Conservation (phyloP, 768 basidiomycete genomes). For the Mycena vulgaris region DNA sequence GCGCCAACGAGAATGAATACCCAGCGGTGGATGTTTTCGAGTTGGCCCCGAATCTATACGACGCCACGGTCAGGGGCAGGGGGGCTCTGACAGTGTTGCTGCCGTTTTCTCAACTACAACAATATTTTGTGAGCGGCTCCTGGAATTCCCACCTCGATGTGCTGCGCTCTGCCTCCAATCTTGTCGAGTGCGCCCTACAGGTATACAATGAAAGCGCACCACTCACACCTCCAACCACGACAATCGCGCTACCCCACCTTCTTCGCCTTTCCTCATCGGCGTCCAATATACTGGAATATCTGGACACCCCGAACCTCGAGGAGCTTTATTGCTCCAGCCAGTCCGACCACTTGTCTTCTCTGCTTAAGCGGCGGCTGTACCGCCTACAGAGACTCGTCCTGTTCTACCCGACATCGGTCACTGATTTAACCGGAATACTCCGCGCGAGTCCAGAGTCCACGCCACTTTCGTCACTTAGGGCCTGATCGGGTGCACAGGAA, state of each 20-base stretch:
- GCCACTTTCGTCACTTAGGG: too few relatives aligned
- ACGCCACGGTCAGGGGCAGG: neutral
- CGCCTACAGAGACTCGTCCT: slow-evolving; percentile 11
- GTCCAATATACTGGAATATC: neutral
- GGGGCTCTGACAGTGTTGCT: neutral
- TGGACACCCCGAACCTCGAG: slow-evolving; percentile 14
- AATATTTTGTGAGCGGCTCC: neutral
- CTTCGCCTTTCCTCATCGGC: slow-evolving; percentile 18
- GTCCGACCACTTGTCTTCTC: too few relatives aligned
- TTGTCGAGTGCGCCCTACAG: slow-evolving; percentile 12
- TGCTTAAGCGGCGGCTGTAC: too few relatives aligned
- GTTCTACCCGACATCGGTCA: neutral
- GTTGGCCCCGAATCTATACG: neutral
- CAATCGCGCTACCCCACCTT: slow-evolving; percentile 3
- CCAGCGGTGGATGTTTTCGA: too few relatives aligned
- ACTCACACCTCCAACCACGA: neutral
- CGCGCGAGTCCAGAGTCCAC: too few relatives aligned
- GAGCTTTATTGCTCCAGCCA: too few relatives aligned
- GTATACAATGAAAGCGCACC: neutral
- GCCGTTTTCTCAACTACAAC: slow-evolving; percentile 1
- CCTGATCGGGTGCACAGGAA: too few relatives aligned
- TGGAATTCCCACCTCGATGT: neutral
- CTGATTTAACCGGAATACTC: neutral
- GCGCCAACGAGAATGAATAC: too few relatives aligned
- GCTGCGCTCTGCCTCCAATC: slow-evolving; percentile 6